Percentiles rank a stretch among this genome's conserved stretches.
phyloP scores from a whole-genome alignment of 2,329 filamentous ascomycete species.

The Colletotrichum sansevieriae region DNA sequence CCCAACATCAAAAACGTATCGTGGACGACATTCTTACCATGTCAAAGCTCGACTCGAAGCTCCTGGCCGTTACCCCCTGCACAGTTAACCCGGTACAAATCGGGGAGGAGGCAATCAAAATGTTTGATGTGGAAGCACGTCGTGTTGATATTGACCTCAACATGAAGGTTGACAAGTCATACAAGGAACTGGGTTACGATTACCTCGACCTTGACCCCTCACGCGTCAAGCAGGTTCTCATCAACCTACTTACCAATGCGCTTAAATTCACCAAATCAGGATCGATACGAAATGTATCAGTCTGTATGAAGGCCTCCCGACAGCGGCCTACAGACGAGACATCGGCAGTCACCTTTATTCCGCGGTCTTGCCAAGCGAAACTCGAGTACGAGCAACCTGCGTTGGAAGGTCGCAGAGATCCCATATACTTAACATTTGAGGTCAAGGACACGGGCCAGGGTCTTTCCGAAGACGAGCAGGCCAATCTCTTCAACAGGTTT shows the following conservation, averaged over 20 bases:
- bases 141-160: conserved; percentile 76
- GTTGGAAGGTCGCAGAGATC: conserved; percentile 54
- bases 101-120: conserved; percentile 77
- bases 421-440: conserved; percentile 77
- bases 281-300: conserved; percentile 66
- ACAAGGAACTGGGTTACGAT: conserved; percentile 67
- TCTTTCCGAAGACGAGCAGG: conserved; percentile 77
- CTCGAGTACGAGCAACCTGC: conserved; percentile 53
- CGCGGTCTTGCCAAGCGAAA: conserved; percentile 63
- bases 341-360: conserved; percentile 72
- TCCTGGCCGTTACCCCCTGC: conserved; percentile 79
- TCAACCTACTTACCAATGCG: conserved; percentile 84
- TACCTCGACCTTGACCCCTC: conserved; percentile 80
- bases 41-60: conserved; percentile 81
- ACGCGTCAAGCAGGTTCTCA: conserved; percentile 81
- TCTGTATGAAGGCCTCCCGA: conserved; percentile 61
- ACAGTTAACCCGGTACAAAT: conserved; percentile 76
- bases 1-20: conserved; percentile 84
- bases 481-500: conserved; percentile 82
- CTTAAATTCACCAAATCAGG: conserved; percentile 83
- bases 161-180: conserved; percentile 73
- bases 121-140: conserved; percentile 82
- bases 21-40: conserved; percentile 82
- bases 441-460: conserved; percentile 84
- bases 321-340: conserved; percentile 54